Percentiles rank a stretch among this genome's conserved stretches.
Conservation (phyloP, 345 rosid genomes). For the Salix arbutifolia region DNA sequence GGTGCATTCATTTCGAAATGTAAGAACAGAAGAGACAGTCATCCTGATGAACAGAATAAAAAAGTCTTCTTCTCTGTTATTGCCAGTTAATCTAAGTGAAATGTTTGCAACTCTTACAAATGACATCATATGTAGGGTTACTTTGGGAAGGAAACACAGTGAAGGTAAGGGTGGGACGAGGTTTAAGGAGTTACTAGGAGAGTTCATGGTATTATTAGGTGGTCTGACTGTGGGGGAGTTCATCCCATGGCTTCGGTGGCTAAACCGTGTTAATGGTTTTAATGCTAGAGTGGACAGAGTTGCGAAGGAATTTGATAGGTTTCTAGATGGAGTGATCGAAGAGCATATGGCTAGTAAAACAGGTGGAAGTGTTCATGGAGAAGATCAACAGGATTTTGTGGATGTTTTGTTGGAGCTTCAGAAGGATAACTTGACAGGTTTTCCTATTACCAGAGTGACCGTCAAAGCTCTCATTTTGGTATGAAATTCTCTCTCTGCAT, state of each 20-base stretch:
- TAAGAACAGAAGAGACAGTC: conserved; percentile 45
- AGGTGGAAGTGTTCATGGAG: not conserved
- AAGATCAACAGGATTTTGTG: conserved; percentile 20
- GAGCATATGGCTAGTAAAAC: not conserved
- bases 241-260: conserved; percentile 55
- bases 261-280: conserved; percentile 26
- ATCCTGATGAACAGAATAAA: conserved; percentile 26
- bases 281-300: conserved; percentile 22
- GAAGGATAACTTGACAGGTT: conserved; percentile 6
- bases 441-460: conserved; percentile 4
- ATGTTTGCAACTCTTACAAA: conserved; percentile 21
- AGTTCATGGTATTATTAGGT: conserved; percentile 33
- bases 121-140: conserved; percentile 42
- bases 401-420: conserved; percentile 30
- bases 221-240: conserved; percentile 37
- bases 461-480: conserved; percentile 40
- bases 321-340: conserved; percentile 23
- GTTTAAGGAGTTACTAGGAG: conserved; percentile 26
- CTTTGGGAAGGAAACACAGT: conserved; percentile 49
- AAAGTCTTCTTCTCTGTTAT: conserved; percentile 7
- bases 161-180: conserved; percentile 24
- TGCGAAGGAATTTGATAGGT: conserved; percentile 21
- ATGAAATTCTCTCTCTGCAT: not conserved
- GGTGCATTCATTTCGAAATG: conserved; percentile 33
- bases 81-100: conserved; percentile 38